These are phyloP conservation scores for Barnettozyma wickerhamii DNA, from an alignment of 805 yeast genomes.

Conservation along the genomic window DNA sequence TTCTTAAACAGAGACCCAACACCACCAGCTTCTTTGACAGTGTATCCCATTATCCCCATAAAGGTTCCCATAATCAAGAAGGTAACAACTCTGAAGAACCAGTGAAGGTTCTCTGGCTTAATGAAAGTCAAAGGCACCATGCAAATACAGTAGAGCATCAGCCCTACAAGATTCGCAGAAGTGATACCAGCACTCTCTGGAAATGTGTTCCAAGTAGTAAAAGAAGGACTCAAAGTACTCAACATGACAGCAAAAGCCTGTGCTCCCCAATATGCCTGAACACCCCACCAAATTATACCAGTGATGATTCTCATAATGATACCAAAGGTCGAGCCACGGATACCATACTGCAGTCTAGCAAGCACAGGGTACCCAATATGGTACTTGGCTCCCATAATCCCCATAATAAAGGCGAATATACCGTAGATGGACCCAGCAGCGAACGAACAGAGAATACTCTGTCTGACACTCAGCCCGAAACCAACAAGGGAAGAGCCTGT, in stretches of 20 bases:
- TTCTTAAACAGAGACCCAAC: constrained; percentile 22
- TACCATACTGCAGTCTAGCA: constrained; percentile 35
- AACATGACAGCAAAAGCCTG: constrained; percentile 31
- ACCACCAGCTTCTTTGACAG: constrained; percentile 26
- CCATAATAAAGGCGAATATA: constrained; percentile 22
- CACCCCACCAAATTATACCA: constrained; percentile 37
- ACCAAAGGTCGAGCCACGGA: constrained; percentile 31
- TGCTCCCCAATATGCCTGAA: constrained; percentile 34
- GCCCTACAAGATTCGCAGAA: constrained; percentile 35
- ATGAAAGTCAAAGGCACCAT: constrained; percentile 25
- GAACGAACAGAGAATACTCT: constrained; percentile 24
- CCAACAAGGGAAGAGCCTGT: constrained; percentile 28
- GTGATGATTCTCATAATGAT: constrained; percentile 33
- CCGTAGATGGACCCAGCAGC: constrained; percentile 28
- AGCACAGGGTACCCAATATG: constrained; percentile 35
- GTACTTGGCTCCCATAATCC: constrained; percentile 27
- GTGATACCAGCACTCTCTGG: constrained; percentile 32
- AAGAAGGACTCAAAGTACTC: constrained; percentile 23
- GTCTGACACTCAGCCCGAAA: constrained; percentile 25
- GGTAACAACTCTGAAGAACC: constrained; percentile 24
- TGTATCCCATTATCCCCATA: constrained; percentile 29
- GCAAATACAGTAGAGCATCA: constrained; percentile 35
- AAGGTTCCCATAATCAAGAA: constrained; percentile 26
- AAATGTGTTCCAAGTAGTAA: constrained; percentile 23
- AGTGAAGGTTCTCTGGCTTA: constrained; percentile 30